Evolutionary conservation across 192 early-diverging fungal species (phyloP).

Genomic region (Entomortierella parvispora): DNA sequence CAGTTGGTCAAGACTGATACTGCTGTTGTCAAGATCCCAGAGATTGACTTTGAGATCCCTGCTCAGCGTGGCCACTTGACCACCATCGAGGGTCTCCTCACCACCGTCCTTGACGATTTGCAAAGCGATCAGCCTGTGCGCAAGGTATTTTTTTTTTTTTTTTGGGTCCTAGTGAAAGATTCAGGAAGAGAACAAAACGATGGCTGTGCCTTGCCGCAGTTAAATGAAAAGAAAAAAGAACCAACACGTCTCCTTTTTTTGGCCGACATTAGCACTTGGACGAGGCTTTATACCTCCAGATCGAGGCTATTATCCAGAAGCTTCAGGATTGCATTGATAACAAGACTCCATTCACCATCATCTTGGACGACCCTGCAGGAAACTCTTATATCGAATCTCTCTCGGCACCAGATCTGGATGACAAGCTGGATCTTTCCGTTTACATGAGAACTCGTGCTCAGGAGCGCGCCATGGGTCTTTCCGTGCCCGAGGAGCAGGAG

Average conservation of each 20-base stretch:
- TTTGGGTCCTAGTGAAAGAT: not conserved
- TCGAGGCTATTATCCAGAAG: conserved; percentile 73
- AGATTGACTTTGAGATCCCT: conserved; percentile 93
- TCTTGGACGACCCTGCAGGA: conserved; percentile 90
- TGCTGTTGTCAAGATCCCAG: conserved; percentile 79
- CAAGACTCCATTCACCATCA: conserved; percentile 74
- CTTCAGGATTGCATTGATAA: conserved; percentile 69
- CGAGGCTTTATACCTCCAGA: conserved; percentile 75
- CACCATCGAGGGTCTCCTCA: conserved; percentile 90
- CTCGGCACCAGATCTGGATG: conserved; percentile 76
- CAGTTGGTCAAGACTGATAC: conserved; percentile 91
- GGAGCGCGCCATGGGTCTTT: conserved; percentile 79
- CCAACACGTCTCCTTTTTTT: not conserved
- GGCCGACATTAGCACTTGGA: conserved; percentile 54
- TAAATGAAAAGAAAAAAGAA: too few species aligned
- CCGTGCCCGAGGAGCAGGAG: conserved; percentile 65
- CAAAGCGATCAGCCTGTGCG: conserved; percentile 80
- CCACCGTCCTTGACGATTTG: conserved; percentile 84
- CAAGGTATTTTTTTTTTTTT: conserved; percentile 48
- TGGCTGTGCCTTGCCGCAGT: conserved; percentile 4
- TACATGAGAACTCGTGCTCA: conserved; percentile 85
- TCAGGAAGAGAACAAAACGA: too few species aligned
- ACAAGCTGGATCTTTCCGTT: conserved; percentile 71
- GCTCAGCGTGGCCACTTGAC: conserved; percentile 84
- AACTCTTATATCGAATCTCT: conserved; percentile 94